phyloP scores from a whole-genome alignment of 225 moss, liverwort and hornwort genomes.

The Straminergon stramineum region DNA sequence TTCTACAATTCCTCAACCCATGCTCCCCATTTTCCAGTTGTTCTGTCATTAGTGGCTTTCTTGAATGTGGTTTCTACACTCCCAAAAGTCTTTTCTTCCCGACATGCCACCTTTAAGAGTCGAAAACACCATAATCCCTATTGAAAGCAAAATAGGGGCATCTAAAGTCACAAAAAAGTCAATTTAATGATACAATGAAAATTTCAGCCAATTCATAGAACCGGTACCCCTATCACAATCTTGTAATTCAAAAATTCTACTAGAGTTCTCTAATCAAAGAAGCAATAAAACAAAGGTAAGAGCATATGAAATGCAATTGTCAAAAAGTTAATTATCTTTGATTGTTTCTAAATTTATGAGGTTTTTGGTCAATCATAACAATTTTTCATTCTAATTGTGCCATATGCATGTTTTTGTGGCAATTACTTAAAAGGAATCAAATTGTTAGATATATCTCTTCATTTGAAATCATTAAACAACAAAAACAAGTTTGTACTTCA shows the following conservation, averaged over 20 bases:
- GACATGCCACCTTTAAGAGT: neutral
- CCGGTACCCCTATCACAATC: neutral
- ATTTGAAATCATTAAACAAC: neutral
- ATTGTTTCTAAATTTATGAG: neutral
- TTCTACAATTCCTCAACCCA: slow-evolving; percentile 70
- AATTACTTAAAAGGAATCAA: too few relatives aligned
- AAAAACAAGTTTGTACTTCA: neutral
- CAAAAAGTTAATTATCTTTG: neutral
- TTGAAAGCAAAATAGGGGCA: neutral
- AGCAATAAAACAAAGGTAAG: neutral
- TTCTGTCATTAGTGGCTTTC: slow-evolving; percentile 8
- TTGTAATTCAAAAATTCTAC: neutral
- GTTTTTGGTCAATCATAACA: too few relatives aligned
- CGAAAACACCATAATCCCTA: neutral
- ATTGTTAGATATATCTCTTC: neutral
- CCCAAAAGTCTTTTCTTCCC: neutral
- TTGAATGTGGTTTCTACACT: neutral
- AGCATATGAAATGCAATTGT: neutral
- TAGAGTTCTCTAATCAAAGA: neutral
- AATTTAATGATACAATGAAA: neutral
- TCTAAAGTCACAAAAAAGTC: neutral
- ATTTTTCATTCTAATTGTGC: neutral
- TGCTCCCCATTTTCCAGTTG: slow-evolving; percentile 41
- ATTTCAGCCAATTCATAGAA: neutral
- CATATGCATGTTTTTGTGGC: neutral